Evolutionary conservation across 176 grass and related monocot species (phyloP).

Genomic region (Dendrocalamus sinicus): DNA sequence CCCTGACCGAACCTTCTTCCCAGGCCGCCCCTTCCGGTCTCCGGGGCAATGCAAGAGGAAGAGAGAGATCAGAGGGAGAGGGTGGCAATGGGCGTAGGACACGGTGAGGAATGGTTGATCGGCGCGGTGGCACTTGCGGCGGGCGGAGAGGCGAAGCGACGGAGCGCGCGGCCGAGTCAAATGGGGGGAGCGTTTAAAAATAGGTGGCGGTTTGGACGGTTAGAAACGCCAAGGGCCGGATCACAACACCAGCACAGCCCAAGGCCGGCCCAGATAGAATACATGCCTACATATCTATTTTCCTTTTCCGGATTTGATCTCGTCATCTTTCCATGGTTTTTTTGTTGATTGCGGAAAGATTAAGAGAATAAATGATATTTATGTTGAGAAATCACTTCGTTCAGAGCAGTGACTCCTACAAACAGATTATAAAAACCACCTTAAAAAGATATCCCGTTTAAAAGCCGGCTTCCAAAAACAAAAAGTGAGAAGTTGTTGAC

Average conservation of each 20-base stretch:
- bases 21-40: slow-evolving; percentile 3
- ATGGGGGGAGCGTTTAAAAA: slow-evolving; percentile 38
- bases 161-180: slow-evolving; percentile 17
- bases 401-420: no score
- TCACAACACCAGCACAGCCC: not conserved
- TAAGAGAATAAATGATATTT: fast-evolving
- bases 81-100: not conserved
- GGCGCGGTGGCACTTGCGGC: slow-evolving; percentile 28
- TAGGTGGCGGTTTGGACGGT: slow-evolving; percentile 38
- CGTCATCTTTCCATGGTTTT: no score
- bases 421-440: no score
- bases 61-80: not conserved
- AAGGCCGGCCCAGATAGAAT: not conserved
- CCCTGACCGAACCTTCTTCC: slow-evolving; percentile 15
- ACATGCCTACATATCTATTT: not conserved
- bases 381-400: no score
- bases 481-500: no score
- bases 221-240: not conserved
- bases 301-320: not conserved
- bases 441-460: no score
- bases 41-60: slow-evolving; percentile 22
- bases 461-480: no score
- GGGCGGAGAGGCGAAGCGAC: slow-evolving; percentile 12
- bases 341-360: no score
- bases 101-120: slow-evolving; percentile 9